Percentiles rank a stretch among this genome's conserved stretches.
These are phyloP conservation scores for Penicillium vulpinum DNA, from an alignment of 2,329 filamentous ascomycete genomes.

Conservation along the genomic window DNA sequence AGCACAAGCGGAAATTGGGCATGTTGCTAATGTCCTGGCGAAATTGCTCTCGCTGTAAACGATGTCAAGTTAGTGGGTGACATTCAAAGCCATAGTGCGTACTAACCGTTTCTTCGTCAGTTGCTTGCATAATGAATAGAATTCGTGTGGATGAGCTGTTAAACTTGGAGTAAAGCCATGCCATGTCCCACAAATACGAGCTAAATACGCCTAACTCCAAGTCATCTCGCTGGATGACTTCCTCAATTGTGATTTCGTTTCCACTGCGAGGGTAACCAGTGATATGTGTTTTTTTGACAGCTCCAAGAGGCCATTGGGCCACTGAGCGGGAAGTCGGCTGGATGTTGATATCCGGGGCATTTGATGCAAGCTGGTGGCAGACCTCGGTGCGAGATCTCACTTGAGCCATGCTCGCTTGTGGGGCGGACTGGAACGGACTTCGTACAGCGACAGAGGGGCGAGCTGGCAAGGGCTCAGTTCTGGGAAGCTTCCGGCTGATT, in stretches of 20 bases:
- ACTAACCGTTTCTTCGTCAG: constrained; percentile 48
- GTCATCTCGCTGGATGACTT: constrained; percentile 72
- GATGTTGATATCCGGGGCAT: neutral
- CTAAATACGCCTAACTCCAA: constrained; percentile 79
- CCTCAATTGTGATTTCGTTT: constrained; percentile 83
- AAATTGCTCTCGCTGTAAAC: constrained; percentile 39
- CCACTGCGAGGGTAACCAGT: constrained; percentile 59
- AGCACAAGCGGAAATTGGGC: constrained; percentile 65
- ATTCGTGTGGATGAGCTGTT: constrained; percentile 61
- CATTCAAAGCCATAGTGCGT: neutral
- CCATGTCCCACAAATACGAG: constrained; percentile 81
- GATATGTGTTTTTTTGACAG: constrained; percentile 80
- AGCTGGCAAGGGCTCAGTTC: constrained; percentile 2
- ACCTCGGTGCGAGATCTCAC: neutral
- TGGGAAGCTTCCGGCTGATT: constrained; percentile 28
- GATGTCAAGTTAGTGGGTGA: neutral
- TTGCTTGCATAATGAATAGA: constrained; percentile 63
- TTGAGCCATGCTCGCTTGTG: neutral
- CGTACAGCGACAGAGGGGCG: neutral
- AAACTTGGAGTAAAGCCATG: constrained; percentile 75
- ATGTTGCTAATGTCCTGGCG: constrained; percentile 44
- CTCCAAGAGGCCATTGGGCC: constrained; percentile 58
- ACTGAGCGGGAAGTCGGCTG: constrained; percentile 23
- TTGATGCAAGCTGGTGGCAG: constrained; percentile 4
- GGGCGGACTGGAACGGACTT: neutral